phyloP scores from a whole-genome alignment of 192 early-diverging fungal species.

The Rhizophagus clarus region DNA sequence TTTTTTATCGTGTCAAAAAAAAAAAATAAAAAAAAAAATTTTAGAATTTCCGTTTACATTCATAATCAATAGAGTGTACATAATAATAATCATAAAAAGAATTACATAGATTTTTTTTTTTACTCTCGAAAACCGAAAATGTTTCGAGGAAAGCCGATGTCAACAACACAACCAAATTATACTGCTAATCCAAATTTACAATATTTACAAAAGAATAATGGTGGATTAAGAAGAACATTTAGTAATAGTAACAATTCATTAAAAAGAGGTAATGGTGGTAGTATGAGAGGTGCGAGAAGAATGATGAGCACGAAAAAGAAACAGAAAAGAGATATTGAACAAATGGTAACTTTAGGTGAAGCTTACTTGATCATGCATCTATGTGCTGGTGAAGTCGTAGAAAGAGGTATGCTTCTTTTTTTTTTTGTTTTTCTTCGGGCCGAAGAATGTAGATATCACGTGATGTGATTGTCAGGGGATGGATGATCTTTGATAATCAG shows the following conservation, averaged over 20 bases:
- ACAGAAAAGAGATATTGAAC: constrained; percentile 16
- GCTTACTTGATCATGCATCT: constrained; percentile 22
- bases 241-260: too few species aligned
- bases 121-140: not conserved
- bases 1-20: too few species aligned
- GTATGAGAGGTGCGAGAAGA: not conserved
- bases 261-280: not conserved
- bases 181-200: not conserved
- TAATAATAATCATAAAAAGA: too few species aligned
- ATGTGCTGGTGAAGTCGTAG: constrained; percentile 5
- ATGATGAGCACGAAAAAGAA: not conserved
- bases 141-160: not conserved
- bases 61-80: too few species aligned
- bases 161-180: not conserved
- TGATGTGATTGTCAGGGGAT: too few species aligned
- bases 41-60: too few species aligned
- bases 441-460: too few species aligned
- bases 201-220: not conserved
- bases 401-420: constrained; percentile 5
- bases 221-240: not conserved
- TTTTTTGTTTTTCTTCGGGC: not conserved
- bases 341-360: constrained; percentile 8
- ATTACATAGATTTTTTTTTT: too few species aligned
- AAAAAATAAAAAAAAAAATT: too few species aligned
- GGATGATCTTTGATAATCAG: too few species aligned